Conservation (phyloP, 73 alveolate genomes). For the Paramecium bursaria region DNA sequence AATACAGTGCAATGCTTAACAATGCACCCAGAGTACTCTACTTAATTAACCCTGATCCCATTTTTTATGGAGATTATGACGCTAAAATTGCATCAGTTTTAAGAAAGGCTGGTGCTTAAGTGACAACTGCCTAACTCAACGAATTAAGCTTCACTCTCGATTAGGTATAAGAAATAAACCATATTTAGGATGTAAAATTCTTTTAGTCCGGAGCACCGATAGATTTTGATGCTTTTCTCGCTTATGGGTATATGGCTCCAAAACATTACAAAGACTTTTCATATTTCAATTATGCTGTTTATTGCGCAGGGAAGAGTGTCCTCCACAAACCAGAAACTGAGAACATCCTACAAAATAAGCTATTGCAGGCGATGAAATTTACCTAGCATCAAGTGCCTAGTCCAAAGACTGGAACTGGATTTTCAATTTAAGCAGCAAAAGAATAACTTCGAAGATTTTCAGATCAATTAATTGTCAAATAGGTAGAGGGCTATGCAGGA, state of each 20-base stretch:
- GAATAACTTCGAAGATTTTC: background rate
- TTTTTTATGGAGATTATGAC: conserved; percentile 19
- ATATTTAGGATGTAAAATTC: conserved; percentile 9
- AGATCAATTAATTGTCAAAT: conserved; percentile 22
- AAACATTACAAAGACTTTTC: conserved; percentile 22
- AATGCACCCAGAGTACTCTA: conserved; percentile 16
- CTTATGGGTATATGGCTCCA: conserved; percentile 46
- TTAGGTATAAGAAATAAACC: background rate
- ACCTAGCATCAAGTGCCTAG: conserved; percentile 3
- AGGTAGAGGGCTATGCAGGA: conserved; percentile 42
- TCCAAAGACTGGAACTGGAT: conserved; percentile 44
- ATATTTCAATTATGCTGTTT: conserved; percentile 12
- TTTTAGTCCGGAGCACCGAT: background rate
- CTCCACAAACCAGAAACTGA: conserved; percentile 29
- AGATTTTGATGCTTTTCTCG: conserved; percentile 50
- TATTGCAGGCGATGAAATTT: background rate
- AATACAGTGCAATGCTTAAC: background rate
- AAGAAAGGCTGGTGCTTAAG: background rate
- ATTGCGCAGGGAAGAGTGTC: background rate
- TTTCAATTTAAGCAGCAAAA: background rate
- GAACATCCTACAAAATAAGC: conserved; percentile 10
- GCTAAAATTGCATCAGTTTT: background rate
- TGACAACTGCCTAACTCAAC: background rate
- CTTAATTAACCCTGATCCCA: conserved; percentile 51
- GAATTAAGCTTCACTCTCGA: conserved; percentile 8